Evolutionary conservation across 2,329 filamentous ascomycete species (phyloP), one percentile per base, ranked within the genome.

Genomic region (Cladobotryum protrusum): DNA sequence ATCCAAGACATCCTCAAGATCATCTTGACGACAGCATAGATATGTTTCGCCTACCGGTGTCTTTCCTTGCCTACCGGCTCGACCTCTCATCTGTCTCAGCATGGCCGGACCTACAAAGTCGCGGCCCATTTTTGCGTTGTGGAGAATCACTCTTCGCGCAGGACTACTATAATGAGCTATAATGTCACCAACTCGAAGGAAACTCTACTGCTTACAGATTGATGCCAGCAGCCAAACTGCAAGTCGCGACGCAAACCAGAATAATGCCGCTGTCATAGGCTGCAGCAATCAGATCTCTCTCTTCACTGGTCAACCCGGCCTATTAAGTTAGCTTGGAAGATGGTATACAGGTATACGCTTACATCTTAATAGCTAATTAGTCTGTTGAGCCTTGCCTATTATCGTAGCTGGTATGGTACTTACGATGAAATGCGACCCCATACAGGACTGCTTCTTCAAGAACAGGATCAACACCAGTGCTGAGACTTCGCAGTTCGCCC

Each of bases 151-250:
- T 56, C 87, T 74, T 47, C 87, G 75, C 7, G 87, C 87, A 13
- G 78, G 78, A 13, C 71, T 72, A 20, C 2, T 9, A 17, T 9
- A 29, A 53, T 62, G 20, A 61, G 56, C 24, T 41, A 42, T 14
- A 39, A 34, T 15, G 15, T 4, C 7, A 19, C 17, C n/a, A 24
- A 6, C 7, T 11, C 2, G 32, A 34, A 13, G 12, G 20, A 35
- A 33, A 8, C 18, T 7, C 13, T 5, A 9, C 20, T 14, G 55
- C 68, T 50, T 53, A 74, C 60, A 91, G 69, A 64, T 91, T 90
- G 52, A 91, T 88, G n/a, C 87, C 87, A 13, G 86, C 87, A n/a
- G 87, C 87, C 50, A 91, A 75, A 61, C 85, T 89, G 59, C 86
- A 89, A 2, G 87, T 91, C 35, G 87, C 87, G 14, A 89, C 81